phyloP scores from a whole-genome alignment of 441 rosid genomes.

The Flueggea neowawraea region DNA sequence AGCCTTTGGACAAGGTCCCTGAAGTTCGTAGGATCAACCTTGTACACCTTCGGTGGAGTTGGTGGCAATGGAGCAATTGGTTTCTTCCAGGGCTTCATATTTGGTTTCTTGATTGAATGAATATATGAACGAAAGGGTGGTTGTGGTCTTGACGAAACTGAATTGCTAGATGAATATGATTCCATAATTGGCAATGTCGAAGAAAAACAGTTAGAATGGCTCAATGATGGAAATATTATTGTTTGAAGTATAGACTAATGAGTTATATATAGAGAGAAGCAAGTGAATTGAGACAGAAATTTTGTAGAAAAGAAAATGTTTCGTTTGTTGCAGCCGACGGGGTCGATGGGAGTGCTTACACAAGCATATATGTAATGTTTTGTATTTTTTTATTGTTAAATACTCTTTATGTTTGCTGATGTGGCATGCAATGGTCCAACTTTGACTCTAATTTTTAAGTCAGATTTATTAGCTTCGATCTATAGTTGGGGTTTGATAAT shows the following conservation, averaged over 20 bases:
- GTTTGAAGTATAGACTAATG: too few species aligned
- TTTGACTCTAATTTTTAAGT: too few species aligned
- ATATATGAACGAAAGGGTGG: constrained; percentile 30
- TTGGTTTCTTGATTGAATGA: constrained; percentile 46
- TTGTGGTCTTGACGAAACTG: constrained; percentile 13
- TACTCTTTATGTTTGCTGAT: too few species aligned
- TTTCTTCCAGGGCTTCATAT: constrained; percentile 50
- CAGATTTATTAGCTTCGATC: too few species aligned
- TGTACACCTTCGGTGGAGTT: constrained; percentile 51
- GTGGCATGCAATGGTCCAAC: too few species aligned
- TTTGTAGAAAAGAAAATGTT: background rate
- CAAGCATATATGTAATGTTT: background rate
- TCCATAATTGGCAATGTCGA: constrained; percentile 17
- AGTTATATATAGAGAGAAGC: too few species aligned
- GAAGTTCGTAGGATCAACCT: constrained; percentile 66
- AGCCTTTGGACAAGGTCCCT: constrained; percentile 76
- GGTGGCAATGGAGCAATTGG: constrained; percentile 63
- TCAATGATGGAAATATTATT: too few species aligned
- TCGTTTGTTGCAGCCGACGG: constrained; percentile 15
- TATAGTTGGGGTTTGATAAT: too few species aligned
- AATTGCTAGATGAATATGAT: constrained; percentile 14
- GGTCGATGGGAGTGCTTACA: constrained; percentile 12
- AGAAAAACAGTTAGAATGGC: too few species aligned
- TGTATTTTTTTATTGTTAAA: too few species aligned
- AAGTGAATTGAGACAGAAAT: too few species aligned